phyloP scores from a whole-genome alignment of 768 basidiomycete species.

The Royoungia palumana region DNA sequence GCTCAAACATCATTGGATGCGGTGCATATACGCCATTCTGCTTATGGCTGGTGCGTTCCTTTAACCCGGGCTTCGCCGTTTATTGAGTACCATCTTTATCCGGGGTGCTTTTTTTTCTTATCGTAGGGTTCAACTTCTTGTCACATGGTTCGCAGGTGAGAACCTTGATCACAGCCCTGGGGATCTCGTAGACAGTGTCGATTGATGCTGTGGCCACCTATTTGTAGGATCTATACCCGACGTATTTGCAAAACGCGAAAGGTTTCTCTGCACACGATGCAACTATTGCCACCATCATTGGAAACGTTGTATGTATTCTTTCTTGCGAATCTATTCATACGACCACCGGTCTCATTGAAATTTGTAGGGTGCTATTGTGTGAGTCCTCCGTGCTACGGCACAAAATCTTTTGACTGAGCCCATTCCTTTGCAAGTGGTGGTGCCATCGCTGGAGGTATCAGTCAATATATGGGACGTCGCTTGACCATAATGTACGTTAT shows the following conservation, averaged over 20 bases:
- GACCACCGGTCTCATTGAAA: neutral
- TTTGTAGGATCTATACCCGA: conserved; percentile 70
- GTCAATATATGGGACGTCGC: conserved; percentile 80
- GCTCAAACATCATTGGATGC: conserved; percentile 78
- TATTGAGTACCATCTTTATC: neutral
- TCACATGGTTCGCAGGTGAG: conserved; percentile 67
- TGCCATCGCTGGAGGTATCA: conserved; percentile 63
- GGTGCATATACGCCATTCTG: conserved; percentile 80
- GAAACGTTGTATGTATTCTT: conserved; percentile 51
- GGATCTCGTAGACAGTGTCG: neutral
- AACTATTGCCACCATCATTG: conserved; percentile 79
- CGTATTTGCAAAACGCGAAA: conserved; percentile 65
- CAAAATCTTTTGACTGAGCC: neutral
- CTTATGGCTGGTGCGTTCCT: conserved; percentile 60
- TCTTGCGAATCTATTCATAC: neutral
- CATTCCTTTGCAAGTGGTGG: conserved; percentile 45
- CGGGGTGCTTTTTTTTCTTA: neutral
- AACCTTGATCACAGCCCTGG: neutral
- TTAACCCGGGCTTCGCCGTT: neutral
- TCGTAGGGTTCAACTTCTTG: conserved; percentile 68
- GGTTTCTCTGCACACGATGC: conserved; percentile 54
- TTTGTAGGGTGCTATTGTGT: conserved; percentile 43
- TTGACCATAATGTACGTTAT: conserved; percentile 59
- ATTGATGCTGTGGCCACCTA: neutral
- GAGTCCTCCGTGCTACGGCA: conserved; percentile 13